phyloP scores from a whole-genome alignment of 2,329 filamentous ascomycete species.

The Penicillium corylophilum region DNA sequence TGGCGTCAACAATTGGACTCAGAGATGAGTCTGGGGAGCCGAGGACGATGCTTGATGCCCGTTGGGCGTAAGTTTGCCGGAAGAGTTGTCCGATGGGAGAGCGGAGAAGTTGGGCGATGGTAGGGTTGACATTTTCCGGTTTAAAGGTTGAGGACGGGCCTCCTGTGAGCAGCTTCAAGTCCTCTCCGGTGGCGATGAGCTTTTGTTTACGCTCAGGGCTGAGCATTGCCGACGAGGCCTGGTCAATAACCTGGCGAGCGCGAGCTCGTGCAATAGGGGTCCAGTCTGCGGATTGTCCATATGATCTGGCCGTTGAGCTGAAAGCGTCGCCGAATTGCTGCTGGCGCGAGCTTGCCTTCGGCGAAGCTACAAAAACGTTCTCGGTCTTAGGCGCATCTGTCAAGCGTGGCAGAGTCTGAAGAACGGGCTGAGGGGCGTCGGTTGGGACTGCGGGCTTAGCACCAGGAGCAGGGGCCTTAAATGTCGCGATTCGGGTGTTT shows the following conservation, averaged over 20 bases:
- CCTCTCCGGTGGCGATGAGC: constrained; percentile 37
- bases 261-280: constrained; percentile 42
- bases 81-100: constrained; percentile 66
- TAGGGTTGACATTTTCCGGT: constrained; percentile 50
- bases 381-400: constrained; percentile 50
- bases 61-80: constrained; percentile 65
- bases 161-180: constrained; percentile 38
- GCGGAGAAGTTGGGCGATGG: constrained; percentile 49
- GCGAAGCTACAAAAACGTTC: constrained; percentile 47
- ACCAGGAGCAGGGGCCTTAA: constrained; percentile 48
- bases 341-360: constrained; percentile 36
- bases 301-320: constrained; percentile 47
- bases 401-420: constrained; percentile 52
- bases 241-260: constrained; percentile 39
- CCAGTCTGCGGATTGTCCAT: constrained; percentile 46
- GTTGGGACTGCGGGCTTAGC: constrained; percentile 35
- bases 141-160: constrained; percentile 38
- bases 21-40: constrained; percentile 71
- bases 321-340: constrained; percentile 43
- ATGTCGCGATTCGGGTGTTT: constrained; percentile 64
- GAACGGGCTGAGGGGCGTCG: constrained; percentile 42
- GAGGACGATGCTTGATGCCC: constrained; percentile 66
- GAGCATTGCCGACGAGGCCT: constrained; percentile 40
- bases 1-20: constrained; percentile 67
- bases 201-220: constrained; percentile 42